phyloP scores from a whole-genome alignment of 1,284 basidiomycete genomes.

The Pseudozyma thailandica region DNA sequence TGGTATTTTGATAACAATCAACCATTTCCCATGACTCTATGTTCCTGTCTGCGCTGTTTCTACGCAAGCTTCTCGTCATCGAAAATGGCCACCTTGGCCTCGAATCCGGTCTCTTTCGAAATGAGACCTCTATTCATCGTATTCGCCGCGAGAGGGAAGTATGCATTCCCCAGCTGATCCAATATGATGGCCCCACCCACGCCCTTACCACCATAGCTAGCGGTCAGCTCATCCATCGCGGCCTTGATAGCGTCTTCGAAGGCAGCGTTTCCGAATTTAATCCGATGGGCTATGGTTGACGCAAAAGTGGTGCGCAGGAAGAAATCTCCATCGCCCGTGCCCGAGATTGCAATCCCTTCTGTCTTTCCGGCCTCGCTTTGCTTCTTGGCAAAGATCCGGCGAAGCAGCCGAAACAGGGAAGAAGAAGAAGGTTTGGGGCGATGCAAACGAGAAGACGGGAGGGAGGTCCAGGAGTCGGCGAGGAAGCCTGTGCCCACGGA shows the following conservation, averaged over 20 bases:
- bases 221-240: constrained; percentile 74
- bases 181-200: constrained; percentile 79
- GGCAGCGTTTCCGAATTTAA: constrained; percentile 71
- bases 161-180: constrained; percentile 73
- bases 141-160: constrained; percentile 73
- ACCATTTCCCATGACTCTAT: background rate
- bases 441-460: background rate
- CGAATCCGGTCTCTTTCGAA: constrained; percentile 72
- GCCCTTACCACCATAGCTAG: constrained; percentile 74
- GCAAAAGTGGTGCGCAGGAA: constrained; percentile 79
- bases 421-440: constrained; percentile 2
- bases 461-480: constrained; percentile 82
- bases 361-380: too few species aligned
- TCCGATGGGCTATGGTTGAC: constrained; percentile 75
- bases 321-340: constrained; percentile 85
- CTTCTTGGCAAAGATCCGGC: constrained; percentile 1
- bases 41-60: background rate
- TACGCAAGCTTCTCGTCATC: constrained; percentile 73
- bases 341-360: constrained; percentile 79
- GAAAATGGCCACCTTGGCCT: constrained; percentile 80
- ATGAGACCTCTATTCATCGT: constrained; percentile 85
- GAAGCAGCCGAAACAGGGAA: background rate
- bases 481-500: constrained; percentile 78
- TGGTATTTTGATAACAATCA: too few species aligned
- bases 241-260: constrained; percentile 73